phyloP scores from a whole-genome alignment of 768 basidiomycete genomes.

The Suillus bovinus region DNA sequence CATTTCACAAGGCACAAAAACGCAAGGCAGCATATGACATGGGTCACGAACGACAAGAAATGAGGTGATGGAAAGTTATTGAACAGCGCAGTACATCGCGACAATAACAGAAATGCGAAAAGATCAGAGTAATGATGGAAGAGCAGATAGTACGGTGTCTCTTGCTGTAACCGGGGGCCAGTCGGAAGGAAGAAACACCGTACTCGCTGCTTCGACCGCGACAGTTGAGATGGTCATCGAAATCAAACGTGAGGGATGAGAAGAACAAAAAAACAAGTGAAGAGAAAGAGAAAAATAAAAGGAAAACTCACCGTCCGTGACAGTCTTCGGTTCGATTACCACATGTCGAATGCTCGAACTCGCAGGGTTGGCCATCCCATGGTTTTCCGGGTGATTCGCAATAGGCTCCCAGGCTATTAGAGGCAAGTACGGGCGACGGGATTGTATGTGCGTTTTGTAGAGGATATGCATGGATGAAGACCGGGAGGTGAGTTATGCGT shows the following conservation, averaged over 20 bases:
- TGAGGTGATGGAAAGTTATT: neutral
- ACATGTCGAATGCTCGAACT: slow-evolving; percentile 73
- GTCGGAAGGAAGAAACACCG: too few relatives aligned
- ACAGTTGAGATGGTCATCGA: neutral
- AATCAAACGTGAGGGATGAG: neutral
- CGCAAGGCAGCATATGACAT: neutral
- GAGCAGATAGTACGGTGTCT: neutral
- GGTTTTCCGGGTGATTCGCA: slow-evolving; percentile 75
- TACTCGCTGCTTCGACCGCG: neutral
- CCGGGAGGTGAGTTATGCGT: neutral
- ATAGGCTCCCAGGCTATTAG: slow-evolving; percentile 60
- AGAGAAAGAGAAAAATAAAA: neutral
- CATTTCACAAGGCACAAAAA: neutral
- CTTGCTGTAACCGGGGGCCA: too few relatives aligned
- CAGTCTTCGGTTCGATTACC: slow-evolving; percentile 68
- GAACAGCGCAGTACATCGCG: neutral
- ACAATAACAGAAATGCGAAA: neutral
- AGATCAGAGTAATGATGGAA: neutral
- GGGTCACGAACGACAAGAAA: neutral
- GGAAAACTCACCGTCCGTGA: slow-evolving; percentile 57
- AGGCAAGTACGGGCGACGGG: neutral
- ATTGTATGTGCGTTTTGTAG: neutral
- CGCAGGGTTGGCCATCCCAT: slow-evolving; percentile 67
- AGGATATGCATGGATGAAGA: neutral
- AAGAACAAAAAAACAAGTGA: neutral